Percentiles rank a stretch among this genome's conserved stretches.
phyloP scores from a whole-genome alignment of 805 yeast species.

The Zygosaccharomyces siamensis region DNA sequence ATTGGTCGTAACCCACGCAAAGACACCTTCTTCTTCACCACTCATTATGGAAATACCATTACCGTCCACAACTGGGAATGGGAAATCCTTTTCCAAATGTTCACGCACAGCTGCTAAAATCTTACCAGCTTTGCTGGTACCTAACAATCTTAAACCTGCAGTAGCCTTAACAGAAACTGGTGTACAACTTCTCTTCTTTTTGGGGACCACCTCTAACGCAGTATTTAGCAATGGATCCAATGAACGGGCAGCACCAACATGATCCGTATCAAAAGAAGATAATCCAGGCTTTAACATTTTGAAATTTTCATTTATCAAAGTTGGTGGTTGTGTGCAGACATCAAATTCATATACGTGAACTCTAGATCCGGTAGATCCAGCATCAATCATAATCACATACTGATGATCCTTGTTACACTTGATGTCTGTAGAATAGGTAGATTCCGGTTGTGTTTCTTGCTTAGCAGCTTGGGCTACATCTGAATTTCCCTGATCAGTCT shows the following conservation, averaged over 20 bases:
- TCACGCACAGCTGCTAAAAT: slow-evolving; percentile 72
- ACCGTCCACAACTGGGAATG: slow-evolving; percentile 84
- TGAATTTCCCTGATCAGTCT: slow-evolving; percentile 21
- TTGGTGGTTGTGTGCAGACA: slow-evolving; percentile 80
- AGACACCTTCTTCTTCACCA: slow-evolving; percentile 96
- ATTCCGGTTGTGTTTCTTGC: slow-evolving; percentile 4
- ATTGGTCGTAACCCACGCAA: slow-evolving; percentile 97
- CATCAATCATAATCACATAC: slow-evolving; percentile 92
- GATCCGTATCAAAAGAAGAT: slow-evolving; percentile 75
- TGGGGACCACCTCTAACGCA: slow-evolving; percentile 77
- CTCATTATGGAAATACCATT: slow-evolving; percentile 92
- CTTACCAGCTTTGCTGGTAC: slow-evolving; percentile 62
- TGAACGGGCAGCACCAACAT: slow-evolving; percentile 82
- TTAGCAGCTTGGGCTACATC: slow-evolving; percentile 28
- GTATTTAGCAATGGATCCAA: slow-evolving; percentile 73
- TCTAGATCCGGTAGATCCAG: slow-evolving; percentile 96
- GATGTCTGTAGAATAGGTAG: slow-evolving; percentile 11
- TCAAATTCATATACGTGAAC: slow-evolving; percentile 91
- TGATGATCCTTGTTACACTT: slow-evolving; percentile 46
- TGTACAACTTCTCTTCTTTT: slow-evolving; percentile 66
- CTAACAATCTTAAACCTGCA: slow-evolving; percentile 88
- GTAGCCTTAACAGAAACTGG: slow-evolving; percentile 98
- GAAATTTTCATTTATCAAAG: slow-evolving; percentile 71
- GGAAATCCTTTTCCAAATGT: slow-evolving; percentile 75
- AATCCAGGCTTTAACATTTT: slow-evolving; percentile 91